Conservation (phyloP, 1,139 yeast genomes). For the Hyphopichia wangnamkhiaoensis region DNA sequence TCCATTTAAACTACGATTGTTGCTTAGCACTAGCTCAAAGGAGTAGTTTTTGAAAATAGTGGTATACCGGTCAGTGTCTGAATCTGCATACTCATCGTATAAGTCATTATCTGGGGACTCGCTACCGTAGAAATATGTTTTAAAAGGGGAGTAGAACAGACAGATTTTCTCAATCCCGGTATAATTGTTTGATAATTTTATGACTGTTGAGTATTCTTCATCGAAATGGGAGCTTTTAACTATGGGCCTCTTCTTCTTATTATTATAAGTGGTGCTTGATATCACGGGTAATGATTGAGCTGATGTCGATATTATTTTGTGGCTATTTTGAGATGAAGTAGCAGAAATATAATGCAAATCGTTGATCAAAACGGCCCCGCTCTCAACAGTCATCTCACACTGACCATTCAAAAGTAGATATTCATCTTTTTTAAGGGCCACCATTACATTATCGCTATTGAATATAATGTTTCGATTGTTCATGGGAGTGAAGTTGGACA, state of each 20-base stretch:
- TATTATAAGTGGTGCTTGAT: conserved; percentile 30
- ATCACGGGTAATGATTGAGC: conserved; percentile 59
- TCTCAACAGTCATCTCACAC: conserved; percentile 49
- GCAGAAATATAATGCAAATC: conserved; percentile 47
- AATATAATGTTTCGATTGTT: conserved; percentile 35
- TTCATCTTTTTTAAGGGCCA: conserved; percentile 51
- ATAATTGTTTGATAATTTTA: conserved; percentile 34
- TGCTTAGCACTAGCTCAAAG: conserved; percentile 39
- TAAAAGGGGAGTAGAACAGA: conserved; percentile 49
- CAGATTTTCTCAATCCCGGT: conserved; percentile 54
- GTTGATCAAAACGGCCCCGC: conserved; percentile 64
- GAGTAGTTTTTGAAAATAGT: conserved; percentile 20
- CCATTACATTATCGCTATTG: conserved; percentile 26
- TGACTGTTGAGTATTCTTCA: conserved; percentile 43
- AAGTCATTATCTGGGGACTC: conserved; percentile 9
- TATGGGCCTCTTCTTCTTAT: conserved; percentile 4
- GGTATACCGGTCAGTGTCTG: neutral
- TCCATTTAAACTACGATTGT: conserved; percentile 21
- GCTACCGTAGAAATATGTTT: conserved; percentile 31
- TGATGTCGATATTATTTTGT: conserved; percentile 49
- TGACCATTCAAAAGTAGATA: conserved; percentile 60
- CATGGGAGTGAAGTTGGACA: conserved; percentile 6
- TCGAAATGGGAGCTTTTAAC: conserved; percentile 16
- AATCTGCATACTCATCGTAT: conserved; percentile 9
- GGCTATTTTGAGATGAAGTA: neutral